Conservation (phyloP, 352 stramenopile species). For the Elongisporangium undulatum region DNA sequence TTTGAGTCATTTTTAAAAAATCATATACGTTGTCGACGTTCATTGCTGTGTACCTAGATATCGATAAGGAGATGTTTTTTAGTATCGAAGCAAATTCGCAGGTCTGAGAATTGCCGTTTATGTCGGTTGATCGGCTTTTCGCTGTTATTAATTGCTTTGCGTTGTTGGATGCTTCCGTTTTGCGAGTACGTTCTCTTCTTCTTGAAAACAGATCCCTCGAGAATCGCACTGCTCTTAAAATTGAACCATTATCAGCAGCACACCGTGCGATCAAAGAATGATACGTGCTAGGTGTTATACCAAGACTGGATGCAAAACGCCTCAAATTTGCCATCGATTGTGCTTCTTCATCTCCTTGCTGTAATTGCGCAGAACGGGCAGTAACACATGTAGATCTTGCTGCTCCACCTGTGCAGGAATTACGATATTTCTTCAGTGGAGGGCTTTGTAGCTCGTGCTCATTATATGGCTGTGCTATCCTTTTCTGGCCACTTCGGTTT, state of each 20-base stretch:
- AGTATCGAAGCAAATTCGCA: slow-evolving; percentile 17
- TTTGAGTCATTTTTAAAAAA: slow-evolving; percentile 8
- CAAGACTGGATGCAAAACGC: slow-evolving; percentile 41
- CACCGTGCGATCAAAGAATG: slow-evolving; percentile 35
- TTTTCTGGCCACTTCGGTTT: slow-evolving; percentile 9
- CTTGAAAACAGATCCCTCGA: slow-evolving; percentile 51
- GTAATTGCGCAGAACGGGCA: neutral
- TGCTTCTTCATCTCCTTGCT: slow-evolving; percentile 32
- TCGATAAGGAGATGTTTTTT: slow-evolving; percentile 49
- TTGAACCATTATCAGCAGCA: slow-evolving; percentile 36
- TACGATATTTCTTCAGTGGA: neutral
- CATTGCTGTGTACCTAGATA: slow-evolving; percentile 54
- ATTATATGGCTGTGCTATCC: neutral
- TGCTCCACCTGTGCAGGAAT: neutral
- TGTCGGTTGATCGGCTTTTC: neutral
- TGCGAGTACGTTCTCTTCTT: slow-evolving; percentile 7
- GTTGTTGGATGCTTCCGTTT: neutral
- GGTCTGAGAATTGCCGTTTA: neutral
- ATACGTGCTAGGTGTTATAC: slow-evolving; percentile 31
- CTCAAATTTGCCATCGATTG: slow-evolving; percentile 40
- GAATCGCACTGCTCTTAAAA: slow-evolving; percentile 46
- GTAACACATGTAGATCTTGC: neutral
- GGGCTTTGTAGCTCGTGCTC: neutral
- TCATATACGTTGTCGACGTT: slow-evolving; percentile 53
- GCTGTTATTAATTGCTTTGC: neutral